Base-by-base conservation (phyloP, 805 yeast genomes). In the Komagataella mondaviorum region DNA sequence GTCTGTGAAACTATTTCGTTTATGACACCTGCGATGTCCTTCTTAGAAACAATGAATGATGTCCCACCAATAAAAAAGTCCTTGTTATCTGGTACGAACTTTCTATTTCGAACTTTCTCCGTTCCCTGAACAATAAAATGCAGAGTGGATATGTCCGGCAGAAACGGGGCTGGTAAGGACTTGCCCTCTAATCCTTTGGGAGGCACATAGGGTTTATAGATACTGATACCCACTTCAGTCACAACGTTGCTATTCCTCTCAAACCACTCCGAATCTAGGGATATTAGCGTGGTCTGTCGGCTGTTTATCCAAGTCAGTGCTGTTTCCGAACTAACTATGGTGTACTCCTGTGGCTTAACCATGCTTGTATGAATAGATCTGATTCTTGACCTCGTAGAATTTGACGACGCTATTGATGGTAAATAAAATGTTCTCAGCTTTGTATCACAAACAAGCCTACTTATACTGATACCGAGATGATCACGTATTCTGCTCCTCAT, bases 121-220 rank as follows among this genome's bases (percentile, higher is more conserved):
- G 52, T 52, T 18, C 63, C 68, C 39, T 56, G 54, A 3, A 60
- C 53, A 14, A 64, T 57, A 47, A 63, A 56, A 48, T 64, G 69
- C 23, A 61, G 47, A 45, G 58, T 60, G 16, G 58, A 46, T 39
- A 64, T 57, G 53, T 66, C 66, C 3, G 71, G 71, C 49, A 63
- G 55, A 4, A 61, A 47, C 14, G 39, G 39, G 8, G 39, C 39
- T 12, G 39, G 39, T 14, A 30, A 8, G n/a, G 10, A 2, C 39
- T 30, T 30, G 1, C 39, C 39, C 14, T 30, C 39, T 45, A 18
- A 6, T 7, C 68, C 54, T 39, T 54, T 47, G 16, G 51, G 55
- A 52, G 64, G 69, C 46, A 63, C 59, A 6, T 49, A 22, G 14
- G 69, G 69, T 22, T 63, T 62, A 49, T 64, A 64, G 8, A 64